Evolutionary conservation across 306 rosid genomes (phyloP), one percentile per base, ranked within the genome.

Genomic region (Trifolium dubium): DNA sequence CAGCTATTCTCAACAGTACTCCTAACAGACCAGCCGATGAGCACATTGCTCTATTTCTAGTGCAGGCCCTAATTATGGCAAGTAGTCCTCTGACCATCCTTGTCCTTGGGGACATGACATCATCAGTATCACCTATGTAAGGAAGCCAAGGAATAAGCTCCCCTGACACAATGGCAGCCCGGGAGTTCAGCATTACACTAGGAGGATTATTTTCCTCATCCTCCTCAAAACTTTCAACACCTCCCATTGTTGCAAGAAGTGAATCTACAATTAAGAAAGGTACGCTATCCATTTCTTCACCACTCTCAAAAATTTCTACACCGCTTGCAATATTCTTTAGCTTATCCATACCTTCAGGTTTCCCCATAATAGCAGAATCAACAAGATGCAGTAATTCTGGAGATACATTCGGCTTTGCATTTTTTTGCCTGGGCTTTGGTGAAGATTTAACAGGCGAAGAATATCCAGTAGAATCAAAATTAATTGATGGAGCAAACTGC

Each of bases 301-400:
- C 89, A 69, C 79, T 84, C 72, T 87, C 92, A 79, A 92, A 94
- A 72, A 67, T 78, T 84, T 90, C 96, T 72, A 76, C 76, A 50
- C 99, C 97, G 74, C 86, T 84, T 55, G 91, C 99, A 80, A 94
- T 83, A 77, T 88, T 94, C 86, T 94, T 94, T 69, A 94, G 80
- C 64, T 92, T 92, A 76, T 89, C 96, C 82, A 92, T 62, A 83
- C 93, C 84, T 83, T 94, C 96, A 71, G 92, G 96, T 87, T 94
- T 94, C 64, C 99, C 99, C 99, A 94, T 92, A 51, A 94, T 94
- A 81, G 99, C 97, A 62, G 99, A 94, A 87, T 94, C 99, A 79
- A 94, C 96, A 70, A 94, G 82, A 82, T 94, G 99, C 84, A 92
- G 81, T 64, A 94, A 83, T 84, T 94, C 99, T 14, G 99, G 99